These are phyloP conservation scores for Trypanosoma cruzi DNA, from an alignment of 208 protist species.

Conservation along the genomic window DNA sequence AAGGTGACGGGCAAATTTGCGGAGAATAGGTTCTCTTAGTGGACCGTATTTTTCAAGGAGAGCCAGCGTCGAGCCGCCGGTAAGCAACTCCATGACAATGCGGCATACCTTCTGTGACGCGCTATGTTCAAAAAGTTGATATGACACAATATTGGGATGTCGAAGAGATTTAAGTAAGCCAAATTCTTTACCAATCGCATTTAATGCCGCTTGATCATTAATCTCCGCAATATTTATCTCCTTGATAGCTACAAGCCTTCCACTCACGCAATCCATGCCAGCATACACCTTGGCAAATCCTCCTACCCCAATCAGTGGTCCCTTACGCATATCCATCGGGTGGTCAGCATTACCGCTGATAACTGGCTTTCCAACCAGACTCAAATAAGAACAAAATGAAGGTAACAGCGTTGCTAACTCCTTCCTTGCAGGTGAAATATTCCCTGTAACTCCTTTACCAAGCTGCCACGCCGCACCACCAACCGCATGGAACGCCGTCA, in stretches of 20 bases:
- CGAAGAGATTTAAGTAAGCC: conserved; percentile 76
- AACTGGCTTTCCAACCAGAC: conserved; percentile 61
- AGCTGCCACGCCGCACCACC: conserved; percentile 17
- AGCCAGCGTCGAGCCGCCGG: conserved; percentile 80
- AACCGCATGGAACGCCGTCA: conserved; percentile 17
- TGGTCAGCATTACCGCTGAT: conserved; percentile 63
- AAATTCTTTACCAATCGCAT: conserved; percentile 86
- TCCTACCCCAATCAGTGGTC: conserved; percentile 74
- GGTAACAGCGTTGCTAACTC: conserved; percentile 56
- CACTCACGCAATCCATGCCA: conserved; percentile 79
- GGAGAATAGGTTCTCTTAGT: conserved; percentile 77
- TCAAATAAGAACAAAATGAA: conserved; percentile 55
- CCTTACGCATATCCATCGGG: conserved; percentile 71
- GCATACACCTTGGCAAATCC: conserved; percentile 88
- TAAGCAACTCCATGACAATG: conserved; percentile 90
- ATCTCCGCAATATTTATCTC: conserved; percentile 84
- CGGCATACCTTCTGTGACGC: conserved; percentile 84
- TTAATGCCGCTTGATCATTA: conserved; percentile 64
- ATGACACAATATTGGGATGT: conserved; percentile 90
- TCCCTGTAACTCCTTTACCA: not conserved
- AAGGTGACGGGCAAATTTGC: conserved; percentile 69
- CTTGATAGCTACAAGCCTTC: conserved; percentile 88
- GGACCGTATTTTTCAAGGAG: conserved; percentile 83
- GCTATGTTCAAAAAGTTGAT: conserved; percentile 89
- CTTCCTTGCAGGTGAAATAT: conserved; percentile 33